A percentile compares a stretch with the other conserved stretches of the same genome.
Evolutionary conservation across 192 early-diverging fungal species (phyloP).

Genomic region (Phlyctochytrium arcticum): DNA sequence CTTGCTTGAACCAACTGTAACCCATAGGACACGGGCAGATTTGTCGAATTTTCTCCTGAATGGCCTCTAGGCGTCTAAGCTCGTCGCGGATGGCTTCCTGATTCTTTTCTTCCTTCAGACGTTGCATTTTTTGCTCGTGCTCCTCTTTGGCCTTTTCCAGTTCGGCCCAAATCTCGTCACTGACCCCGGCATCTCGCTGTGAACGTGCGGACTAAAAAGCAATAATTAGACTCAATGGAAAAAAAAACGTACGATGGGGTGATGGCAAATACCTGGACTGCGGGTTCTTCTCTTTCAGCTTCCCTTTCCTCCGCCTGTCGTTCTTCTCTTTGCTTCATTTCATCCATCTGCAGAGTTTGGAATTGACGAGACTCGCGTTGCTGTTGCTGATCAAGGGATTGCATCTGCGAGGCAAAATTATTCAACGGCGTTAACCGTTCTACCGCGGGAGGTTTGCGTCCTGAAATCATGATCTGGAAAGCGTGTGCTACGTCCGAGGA

Average conservation of each 20-base stretch:
- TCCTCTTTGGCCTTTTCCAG: constrained; percentile 1
- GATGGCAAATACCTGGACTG: no score
- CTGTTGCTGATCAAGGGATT: no score
- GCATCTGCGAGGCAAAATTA: no score
- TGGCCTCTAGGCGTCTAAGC: constrained; percentile 6
- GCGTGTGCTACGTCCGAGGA: constrained; percentile 10
- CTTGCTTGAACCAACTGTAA: constrained; percentile 13
- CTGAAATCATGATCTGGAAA: constrained; percentile 9
- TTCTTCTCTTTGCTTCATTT: no score
- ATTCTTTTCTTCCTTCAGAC: neutral
- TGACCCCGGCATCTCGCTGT: constrained; percentile 28
- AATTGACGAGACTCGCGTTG: no score
- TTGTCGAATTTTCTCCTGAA: constrained; percentile 14
- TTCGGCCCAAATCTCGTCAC: constrained; percentile 34
- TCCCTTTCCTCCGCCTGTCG: no score
- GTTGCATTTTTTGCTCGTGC: constrained; percentile 6
- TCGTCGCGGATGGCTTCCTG: constrained; percentile 7
- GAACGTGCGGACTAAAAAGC: neutral
- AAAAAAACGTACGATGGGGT: no score
- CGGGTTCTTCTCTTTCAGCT: no score
- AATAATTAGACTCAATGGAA: neutral
- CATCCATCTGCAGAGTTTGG: no score
- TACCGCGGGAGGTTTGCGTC: constrained; percentile 2
- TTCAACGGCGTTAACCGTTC: no score
- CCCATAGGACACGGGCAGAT: constrained; percentile 26